Base-by-base conservation (phyloP, 2,329 filamentous ascomycete species). In the Diaporthe citrichinensis region DNA sequence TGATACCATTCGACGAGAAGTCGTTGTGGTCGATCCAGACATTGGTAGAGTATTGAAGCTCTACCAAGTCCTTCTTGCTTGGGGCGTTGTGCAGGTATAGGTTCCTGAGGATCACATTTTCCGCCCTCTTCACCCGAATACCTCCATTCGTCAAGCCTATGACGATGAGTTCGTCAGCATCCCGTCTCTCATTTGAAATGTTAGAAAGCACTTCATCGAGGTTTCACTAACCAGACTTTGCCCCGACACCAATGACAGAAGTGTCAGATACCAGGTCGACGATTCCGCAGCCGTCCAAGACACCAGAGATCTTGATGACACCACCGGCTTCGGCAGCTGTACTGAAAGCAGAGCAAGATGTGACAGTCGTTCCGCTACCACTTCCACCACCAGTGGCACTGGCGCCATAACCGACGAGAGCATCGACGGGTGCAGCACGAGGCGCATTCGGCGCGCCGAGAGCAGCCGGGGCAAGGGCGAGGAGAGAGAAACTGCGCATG, bases 21-120 rank as follows among this genome's bases (percentile, higher is more conserved):
- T 91, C 88, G 78, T 85, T 84, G 81, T 90, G 88, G 81, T 91
- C 89, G 72, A 90, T 82, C 88, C 88, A 90, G 78, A 86, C 81
- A 62, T 88, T 71, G 23, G 71, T 76, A 4, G 74, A 74, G 17
- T 71, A 71, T 23, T 76, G 74, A 51, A 76, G 51, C 46, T 76
- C 85, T 72, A 92, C 85, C 53, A 88, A 86, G 80, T 92, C 90
- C 51, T 88, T 88, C 44, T 85, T 82, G 12, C 84, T 81, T 9
- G 85, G 83, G 1, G 90, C 87, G 74, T 89, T 87, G 76, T 84
- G 80, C 76, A 90, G 86, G 77, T 87, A 88, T 51, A 92, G 80
- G 82, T 92, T 91, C 62, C 87, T 88, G 67, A 92, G 80, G 74
- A 92, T 90, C 67, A 91, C 89, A 77, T 92, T 91, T 74, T 80